Base-by-base conservation (phyloP, 306 rosid species). In the Sophora flavescens region DNA sequence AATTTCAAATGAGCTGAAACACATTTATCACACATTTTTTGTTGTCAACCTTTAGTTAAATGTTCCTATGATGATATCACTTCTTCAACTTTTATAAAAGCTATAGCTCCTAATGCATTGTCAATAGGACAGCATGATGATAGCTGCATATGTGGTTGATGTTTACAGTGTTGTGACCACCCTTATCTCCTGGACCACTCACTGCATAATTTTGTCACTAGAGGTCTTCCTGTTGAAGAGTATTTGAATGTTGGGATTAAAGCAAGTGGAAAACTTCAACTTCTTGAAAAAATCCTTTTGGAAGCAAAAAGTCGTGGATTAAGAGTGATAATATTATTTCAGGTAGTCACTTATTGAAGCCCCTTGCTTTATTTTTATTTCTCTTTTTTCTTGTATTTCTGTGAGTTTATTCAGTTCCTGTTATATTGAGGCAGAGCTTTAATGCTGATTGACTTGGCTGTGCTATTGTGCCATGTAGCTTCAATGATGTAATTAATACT, bases 151-250 rank as follows among this genome's bases (percentile, higher is more conserved):
- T 68, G 35, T 79, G 71, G 66, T 70, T 71, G 47, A 36, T 75
- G 52, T 80, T 76, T 72, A 53, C 77, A 84, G 85, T 84, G 85
- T 65, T 84, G 87, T 72, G 53, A 80, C 74, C 87, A 84, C 45
- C 87, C 87, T 36, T 76, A 50, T 60, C 82, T 84, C 54, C 50
- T 84, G 77, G 58, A 84, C 75, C 80, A 4, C 12, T 66, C 77
- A 33, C 76, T 80, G 80, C 54, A 77, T 35, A 26, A 39, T 77
- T 65, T 68, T 51, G 45, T 76, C 14, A 52, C 63, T 26, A 45
- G 45, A 70, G 87, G 80, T 64, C 76, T 16, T 66, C 81, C 87
- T 52, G 44, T 76, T 65, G 80, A 80, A 71, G 68, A 80, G 58
- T 59, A 72, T 76, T 67, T 84, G 30, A 35, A 80, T 72, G 38